These are phyloP conservation scores for Cenchrus americanus DNA, from an alignment of 176 grass and related monocot genomes.

Conservation along the genomic window DNA sequence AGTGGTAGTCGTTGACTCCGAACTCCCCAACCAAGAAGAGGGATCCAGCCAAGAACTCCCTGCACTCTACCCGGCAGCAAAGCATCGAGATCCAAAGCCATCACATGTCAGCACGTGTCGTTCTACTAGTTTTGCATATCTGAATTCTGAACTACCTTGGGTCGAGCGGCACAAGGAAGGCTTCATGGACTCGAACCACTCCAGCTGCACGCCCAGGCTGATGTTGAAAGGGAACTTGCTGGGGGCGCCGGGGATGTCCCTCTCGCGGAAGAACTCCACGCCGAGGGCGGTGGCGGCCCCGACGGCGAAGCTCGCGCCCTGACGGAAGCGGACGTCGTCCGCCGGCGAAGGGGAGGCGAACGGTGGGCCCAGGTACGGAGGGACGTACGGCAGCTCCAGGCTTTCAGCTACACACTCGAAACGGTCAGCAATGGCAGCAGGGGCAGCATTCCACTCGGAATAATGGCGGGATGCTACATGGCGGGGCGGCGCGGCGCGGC, in stretches of 20 bases:
- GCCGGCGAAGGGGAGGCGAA: not conserved
- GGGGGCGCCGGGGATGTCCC: not conserved
- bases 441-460: too few species aligned
- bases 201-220: slow-evolving; percentile 45
- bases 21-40: too few species aligned
- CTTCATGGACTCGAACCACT: slow-evolving; percentile 45
- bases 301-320: slow-evolving; percentile 55
- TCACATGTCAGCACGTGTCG: too few species aligned
- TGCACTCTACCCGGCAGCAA: too few species aligned
- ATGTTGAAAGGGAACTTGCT: slow-evolving; percentile 41
- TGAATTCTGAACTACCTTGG: not conserved
- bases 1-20: too few species aligned
- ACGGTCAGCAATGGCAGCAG: too few species aligned
- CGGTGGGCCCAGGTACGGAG: not conserved
- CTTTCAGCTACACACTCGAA: slow-evolving; percentile 7
- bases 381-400: slow-evolving; percentile 27
- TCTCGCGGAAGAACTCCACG: slow-evolving; percentile 30
- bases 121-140: too few species aligned
- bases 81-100: too few species aligned
- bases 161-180: slow-evolving; percentile 40
- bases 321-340: slow-evolving; percentile 15
- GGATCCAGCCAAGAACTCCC: too few species aligned
- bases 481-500: too few species aligned
- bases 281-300: slow-evolving; percentile 41
- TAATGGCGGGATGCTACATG: too few species aligned